Base-by-base conservation (phyloP, 2,329 filamentous ascomycete species). In the Fusarium beomiforme region DNA sequence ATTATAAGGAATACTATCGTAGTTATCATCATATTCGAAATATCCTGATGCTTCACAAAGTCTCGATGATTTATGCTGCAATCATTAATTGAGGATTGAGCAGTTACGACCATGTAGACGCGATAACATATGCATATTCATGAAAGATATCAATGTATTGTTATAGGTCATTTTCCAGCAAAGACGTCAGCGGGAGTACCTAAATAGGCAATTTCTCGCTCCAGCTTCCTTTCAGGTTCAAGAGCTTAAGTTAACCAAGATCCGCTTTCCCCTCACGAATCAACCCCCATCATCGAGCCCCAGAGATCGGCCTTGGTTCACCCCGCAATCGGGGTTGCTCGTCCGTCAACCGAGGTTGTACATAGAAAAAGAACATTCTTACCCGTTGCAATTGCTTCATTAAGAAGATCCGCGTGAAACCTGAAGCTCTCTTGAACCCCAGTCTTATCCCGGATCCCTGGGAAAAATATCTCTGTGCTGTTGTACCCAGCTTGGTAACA, bases 201-300 rank as follows among this genome's bases (percentile, higher is more conserved):
- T 26, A 57, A 68, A 51, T 57, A 67, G 64, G 64, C 17, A 67
- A 67, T 56, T 67, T 68, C 64, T 67, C 64, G 41, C 44, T 41
- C 58, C 31, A 67, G 47, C 64, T 67, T 67, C 64, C 64, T 68
- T 41, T 41, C 54, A 49, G 44, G 66, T 44, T 67, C 26, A 46
- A 53, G 44, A 53, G 31, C 34, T 34, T 34, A 59, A 69, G 51
- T n/a, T 33, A 33, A 29, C 29, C 11, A 29, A 56, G 59, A 60
- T 71, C 69, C 69, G 69, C 70, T 64, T 71, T 65, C 67, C 70
- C 70, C 70, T 73, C 70, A 72, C 69, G 49, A 59, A 61, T 63
- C 13, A 59, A 50, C 42, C 57, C 53, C 57, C 67, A 72, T 68
- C 57, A 57, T 59, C 47, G 43, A 34, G 55, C 64, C 64, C 71